A percentile compares a stretch with the other conserved stretches of the same genome.
Conservation (phyloP, 768 basidiomycete genomes). For the Hebeloma cylindrosporum region DNA sequence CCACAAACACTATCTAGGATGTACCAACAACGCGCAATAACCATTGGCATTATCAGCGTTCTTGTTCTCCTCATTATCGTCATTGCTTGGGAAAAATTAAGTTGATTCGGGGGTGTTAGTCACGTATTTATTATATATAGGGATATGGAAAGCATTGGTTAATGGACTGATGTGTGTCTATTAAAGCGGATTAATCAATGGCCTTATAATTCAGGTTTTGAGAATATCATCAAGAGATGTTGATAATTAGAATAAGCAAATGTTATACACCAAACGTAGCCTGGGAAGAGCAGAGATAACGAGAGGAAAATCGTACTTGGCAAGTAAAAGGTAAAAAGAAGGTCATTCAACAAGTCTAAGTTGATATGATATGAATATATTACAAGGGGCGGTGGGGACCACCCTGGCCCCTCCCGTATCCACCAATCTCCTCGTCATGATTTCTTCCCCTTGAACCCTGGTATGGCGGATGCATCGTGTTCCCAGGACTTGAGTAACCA, state of each 20-base stretch:
- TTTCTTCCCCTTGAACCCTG: conserved; percentile 25
- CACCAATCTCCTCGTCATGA: conserved; percentile 31
- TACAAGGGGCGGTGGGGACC: conserved; percentile 30
- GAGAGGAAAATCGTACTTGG: conserved; percentile 16
- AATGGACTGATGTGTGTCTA: too few relatives aligned
- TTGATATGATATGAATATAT: conserved; percentile 17
- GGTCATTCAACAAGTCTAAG: conserved; percentile 11
- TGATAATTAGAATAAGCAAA: too few relatives aligned
- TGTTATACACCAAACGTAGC: conserved; percentile 15
- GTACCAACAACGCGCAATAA: conserved; percentile 94
- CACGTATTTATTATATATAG: conserved; percentile 3
- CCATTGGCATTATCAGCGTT: conserved; percentile 80
- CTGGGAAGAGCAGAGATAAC: conserved; percentile 15
- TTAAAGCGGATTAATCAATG: too few relatives aligned
- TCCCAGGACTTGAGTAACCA: conserved; percentile 12
- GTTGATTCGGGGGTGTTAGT: conserved; percentile 11
- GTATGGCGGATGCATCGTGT: conserved; percentile 14
- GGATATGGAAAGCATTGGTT: too few relatives aligned
- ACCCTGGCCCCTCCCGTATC: conserved; percentile 27
- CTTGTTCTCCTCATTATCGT: conserved; percentile 81
- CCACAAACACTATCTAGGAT: conserved; percentile 57
- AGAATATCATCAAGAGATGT: too few relatives aligned
- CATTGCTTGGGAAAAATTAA: conserved; percentile 78
- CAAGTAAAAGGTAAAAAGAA: conserved; percentile 19
- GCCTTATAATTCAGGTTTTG: too few relatives aligned